Base-by-base conservation (phyloP, 2,329 filamentous ascomycete species). In the Lachnellula cervina region DNA sequence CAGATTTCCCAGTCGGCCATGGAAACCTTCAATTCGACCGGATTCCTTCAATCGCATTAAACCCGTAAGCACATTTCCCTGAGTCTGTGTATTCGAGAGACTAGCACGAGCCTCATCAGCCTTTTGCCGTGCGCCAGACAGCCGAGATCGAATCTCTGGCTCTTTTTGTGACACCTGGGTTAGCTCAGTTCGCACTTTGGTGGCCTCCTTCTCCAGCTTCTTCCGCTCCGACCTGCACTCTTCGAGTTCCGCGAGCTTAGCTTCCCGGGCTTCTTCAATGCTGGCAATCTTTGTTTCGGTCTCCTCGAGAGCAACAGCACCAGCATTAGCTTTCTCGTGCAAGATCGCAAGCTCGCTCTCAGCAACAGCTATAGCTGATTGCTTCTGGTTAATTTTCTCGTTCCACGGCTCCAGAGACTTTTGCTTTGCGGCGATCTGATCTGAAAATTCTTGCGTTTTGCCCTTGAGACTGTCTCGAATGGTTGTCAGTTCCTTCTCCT, bases 331-430 rank as follows among this genome's bases (percentile, higher is more conserved):
- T 69, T 91, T 90, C 69, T 99, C 94, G 42, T 84, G 82, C 7
- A 99, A 80, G 55, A 99, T 97, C 57, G 91, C 87, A 63, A 97
- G 82, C 71, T 99, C 93, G 71, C 91, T 96, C 70, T 96, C 89
- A 1, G 94, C 91, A 11, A 99, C 92, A 4, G 93, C 93, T 63
- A 97, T 95, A 3, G 89, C 85, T 0, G 92, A 97, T 68, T 94
- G 88, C 71, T 96, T 97, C 69, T 96, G 88, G 71, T 94, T 97
- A 75, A 99, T 93, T 74, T 94, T 97, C 62, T 91, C 91, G 64
- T 88, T 92, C 94, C 94, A 99, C 0, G 94, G 94, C 73, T 97
- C 93, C 11, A 99, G 78, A 1, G 90, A 87, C 73, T 95, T 97
- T 68, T 99, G 94, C 74, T 96, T 97, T 4, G 80, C 80, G 0